Percentiles rank a stretch among this genome's conserved stretches.
These are phyloP conservation scores for Huntiella bhutanensis DNA, from an alignment of 2,329 filamentous ascomycete genomes.

Conservation along the genomic window DNA sequence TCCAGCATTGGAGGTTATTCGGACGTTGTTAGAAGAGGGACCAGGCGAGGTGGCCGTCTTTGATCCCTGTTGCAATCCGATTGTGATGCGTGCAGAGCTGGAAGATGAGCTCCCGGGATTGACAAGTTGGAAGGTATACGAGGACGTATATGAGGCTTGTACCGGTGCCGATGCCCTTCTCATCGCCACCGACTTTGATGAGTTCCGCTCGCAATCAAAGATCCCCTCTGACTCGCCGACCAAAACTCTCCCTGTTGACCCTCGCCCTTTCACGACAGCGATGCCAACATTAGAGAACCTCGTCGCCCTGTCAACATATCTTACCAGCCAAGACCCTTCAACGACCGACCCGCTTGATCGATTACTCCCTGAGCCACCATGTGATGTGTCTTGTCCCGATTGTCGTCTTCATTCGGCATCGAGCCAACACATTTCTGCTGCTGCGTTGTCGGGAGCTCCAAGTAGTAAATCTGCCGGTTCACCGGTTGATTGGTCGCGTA, in stretches of 20 bases:
- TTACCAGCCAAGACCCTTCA: conserved; percentile 5
- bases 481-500: conserved; percentile 30
- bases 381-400: conserved; percentile 29
- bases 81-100: conserved; percentile 32
- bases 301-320: conserved; percentile 22
- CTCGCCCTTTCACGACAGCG: conserved; percentile 22
- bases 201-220: conserved; percentile 28
- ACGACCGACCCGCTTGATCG: conserved; percentile 25
- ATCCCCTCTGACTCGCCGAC: conserved; percentile 13
- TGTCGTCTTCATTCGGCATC: conserved; percentile 19
- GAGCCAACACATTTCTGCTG: not conserved
- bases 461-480: conserved; percentile 27
- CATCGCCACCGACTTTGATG: conserved; percentile 37
- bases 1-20: conserved; percentile 48
- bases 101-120: conserved; percentile 20
- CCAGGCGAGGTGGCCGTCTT: conserved; percentile 47
- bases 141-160: conserved; percentile 31
- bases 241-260: conserved; percentile 21
- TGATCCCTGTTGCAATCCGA: conserved; percentile 42
- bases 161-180: conserved; percentile 29
- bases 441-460: not conserved
- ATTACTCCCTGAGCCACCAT: conserved; percentile 26
- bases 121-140: conserved; percentile 22
- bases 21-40: conserved; percentile 43
- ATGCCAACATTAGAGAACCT: conserved; percentile 26